Base-by-base conservation (phyloP, 192 early-diverging fungal species). In the Podila horticola region DNA sequence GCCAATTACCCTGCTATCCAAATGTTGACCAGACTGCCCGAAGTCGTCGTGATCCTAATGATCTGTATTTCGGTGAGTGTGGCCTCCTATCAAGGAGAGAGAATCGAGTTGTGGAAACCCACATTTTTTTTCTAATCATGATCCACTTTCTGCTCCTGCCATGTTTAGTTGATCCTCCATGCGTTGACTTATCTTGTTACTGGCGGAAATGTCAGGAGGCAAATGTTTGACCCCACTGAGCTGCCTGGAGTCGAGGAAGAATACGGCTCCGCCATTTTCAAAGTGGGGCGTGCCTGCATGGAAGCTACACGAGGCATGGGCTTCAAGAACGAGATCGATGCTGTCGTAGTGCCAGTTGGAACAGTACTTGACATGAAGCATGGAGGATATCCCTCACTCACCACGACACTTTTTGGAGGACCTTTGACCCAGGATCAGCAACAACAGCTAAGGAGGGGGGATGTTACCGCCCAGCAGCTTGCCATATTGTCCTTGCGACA, bases 191-290 rank as follows among this genome's bases (percentile, higher is more conserved):
- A 79, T 66, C 36, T 85, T 6, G 79, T 82, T 50, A 85, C 83
- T 11, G 83, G 83, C 52, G 82, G 84, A 11, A 86, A 84, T 60
- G 73, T 86, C 31, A 66, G 85, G 22, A 64, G 85, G 55, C 84
- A 75, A 50, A 79, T 86, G 72, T 86, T 86, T 50, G 85, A 86
- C 19, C 67, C 85, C 2, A 71, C 71, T 26, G 75, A 71, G 3
- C 58, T 86, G 69, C 85, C 85, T 12, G 38, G 71, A 5, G 22
- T 71, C 30, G 74, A 84, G 28, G 79, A 86, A 62, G 85, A 86
- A 57, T 86, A 83, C 65, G 75, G 79, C 10, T 55, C 84, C 6
- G 85, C 85, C 30, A 72, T 86, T n/a, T 86, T 84, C 70, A 82
- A 81, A 41, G 64, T 86, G n/a, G 83, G 85, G 20, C 72, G 74